These are phyloP conservation scores for Coemansia sp. DNA, from an alignment of 192 early-diverging fungal species.

Conservation along the genomic window DNA sequence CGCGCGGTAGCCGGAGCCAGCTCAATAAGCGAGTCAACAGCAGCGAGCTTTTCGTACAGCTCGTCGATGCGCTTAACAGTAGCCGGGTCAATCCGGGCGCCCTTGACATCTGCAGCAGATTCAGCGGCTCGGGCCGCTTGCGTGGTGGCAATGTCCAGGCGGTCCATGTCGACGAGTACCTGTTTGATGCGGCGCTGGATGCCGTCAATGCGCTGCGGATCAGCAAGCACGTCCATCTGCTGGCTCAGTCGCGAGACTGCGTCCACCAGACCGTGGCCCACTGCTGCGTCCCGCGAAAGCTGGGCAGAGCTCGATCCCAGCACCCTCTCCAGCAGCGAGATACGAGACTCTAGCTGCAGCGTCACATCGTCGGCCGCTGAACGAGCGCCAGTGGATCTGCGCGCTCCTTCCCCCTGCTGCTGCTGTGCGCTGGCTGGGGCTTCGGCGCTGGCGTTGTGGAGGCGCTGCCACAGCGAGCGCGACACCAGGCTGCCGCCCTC, in stretches of 20 bases:
- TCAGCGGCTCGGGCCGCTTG: conserved; percentile 16
- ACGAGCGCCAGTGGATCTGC: neutral
- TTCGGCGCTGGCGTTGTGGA: neutral
- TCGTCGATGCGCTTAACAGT: conserved; percentile 34
- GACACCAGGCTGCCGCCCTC: conserved; percentile 2
- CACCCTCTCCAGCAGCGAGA: conserved; percentile 29
- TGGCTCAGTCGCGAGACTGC: conserved; percentile 56
- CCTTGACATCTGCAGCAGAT: conserved; percentile 9
- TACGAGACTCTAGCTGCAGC: conserved; percentile 32
- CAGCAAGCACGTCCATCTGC: conserved; percentile 45
- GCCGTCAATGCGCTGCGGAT: conserved; percentile 47
- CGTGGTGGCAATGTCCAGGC: conserved; percentile 27
- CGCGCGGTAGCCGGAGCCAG: conserved; percentile 78
- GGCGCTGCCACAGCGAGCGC: conserved; percentile 18
- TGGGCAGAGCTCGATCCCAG: conserved; percentile 18
- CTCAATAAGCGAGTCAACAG: conserved; percentile 78
- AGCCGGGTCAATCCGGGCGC: conserved; percentile 18
- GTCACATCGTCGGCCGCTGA: neutral
- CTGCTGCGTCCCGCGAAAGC: neutral
- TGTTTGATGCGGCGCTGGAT: conserved; percentile 55
- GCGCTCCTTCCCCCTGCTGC: neutral
- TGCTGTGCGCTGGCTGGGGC: neutral
- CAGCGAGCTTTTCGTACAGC: conserved; percentile 52
- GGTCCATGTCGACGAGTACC: conserved; percentile 45
- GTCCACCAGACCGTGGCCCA: conserved; percentile 70